Evolutionary conservation across 352 stramenopile species (phyloP), one percentile per base, ranked within the genome.

Genomic region (Phytophthora crassamura): DNA sequence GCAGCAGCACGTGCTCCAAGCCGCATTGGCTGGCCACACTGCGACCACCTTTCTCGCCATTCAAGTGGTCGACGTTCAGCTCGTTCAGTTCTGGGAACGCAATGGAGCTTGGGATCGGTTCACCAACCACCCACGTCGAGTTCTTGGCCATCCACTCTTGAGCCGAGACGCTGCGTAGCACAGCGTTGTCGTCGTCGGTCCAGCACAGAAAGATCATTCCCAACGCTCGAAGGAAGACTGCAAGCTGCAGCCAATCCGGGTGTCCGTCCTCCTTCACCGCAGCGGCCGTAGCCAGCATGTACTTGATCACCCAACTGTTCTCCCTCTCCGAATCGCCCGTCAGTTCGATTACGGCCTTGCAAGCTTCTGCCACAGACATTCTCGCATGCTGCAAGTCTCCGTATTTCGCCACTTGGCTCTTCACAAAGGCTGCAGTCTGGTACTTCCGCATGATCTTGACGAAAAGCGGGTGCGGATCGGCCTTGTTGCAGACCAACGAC

Each of bases 241-340:
- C 69, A 20, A 95, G 71, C 67, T 95, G 87, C 39, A 95, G 61
- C 87, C 87, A 95, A 48, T 95, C 87, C 0, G 87, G 87, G 53
- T 93, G 87, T 11, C 85, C 85, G 30, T 94, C 80, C 0, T 77
- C 60, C 12, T 86, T 82, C 43, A 84, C 79, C 3, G 78, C 78
- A 47, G 86, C 59, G 30, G 83, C 85, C 5, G 75, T 84, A 5
- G 78, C 72, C 18, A 95, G 50, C 80, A 95, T 90, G 54, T 91
- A 85, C 52, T 86, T 77, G 34, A 93, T 66, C 22, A 93, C 61
- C 78, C 82, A 90, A 40, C 83, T 93, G 3, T 70, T 64, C 3
- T 49, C 53, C 8, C 49, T 41, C 7, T 83, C 74, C 16, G 52
- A 59, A 18, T 93, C 83, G 15, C 84, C 84, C 20, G 84, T 88